Conservation (phyloP, 805 yeast genomes). For the Komagataella pseudopastoris region DNA sequence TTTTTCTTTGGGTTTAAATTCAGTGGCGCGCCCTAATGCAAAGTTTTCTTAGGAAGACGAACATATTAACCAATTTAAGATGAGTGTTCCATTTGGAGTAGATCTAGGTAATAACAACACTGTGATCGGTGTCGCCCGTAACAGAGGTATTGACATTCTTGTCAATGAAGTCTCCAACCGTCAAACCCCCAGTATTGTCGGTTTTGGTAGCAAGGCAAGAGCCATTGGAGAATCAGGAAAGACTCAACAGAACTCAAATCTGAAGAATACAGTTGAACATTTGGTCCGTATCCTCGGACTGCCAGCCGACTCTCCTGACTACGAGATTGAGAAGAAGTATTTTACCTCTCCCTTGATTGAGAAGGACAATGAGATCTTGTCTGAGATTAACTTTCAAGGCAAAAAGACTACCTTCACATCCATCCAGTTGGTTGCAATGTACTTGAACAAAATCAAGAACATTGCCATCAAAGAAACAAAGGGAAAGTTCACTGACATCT, state of each 20-base stretch:
- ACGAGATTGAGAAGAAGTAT: slow-evolving; percentile 59
- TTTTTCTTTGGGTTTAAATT: background rate
- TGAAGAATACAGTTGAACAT: slow-evolving; percentile 93
- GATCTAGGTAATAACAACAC: slow-evolving; percentile 94
- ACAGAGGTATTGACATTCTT: slow-evolving; percentile 96
- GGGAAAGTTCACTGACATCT: slow-evolving; percentile 72
- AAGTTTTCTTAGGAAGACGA: background rate
- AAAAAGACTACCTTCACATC: slow-evolving; percentile 69
- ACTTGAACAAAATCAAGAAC: slow-evolving; percentile 77
- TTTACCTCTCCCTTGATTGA: slow-evolving; percentile 62
- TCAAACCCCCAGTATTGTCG: slow-evolving; percentile 80
- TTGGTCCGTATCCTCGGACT: slow-evolving; percentile 88
- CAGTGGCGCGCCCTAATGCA: background rate
- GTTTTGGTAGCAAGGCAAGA: slow-evolving; percentile 83
- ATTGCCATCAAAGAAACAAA: slow-evolving; percentile 74
- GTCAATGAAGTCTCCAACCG: slow-evolving; percentile 99
- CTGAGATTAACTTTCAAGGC: slow-evolving; percentile 76
- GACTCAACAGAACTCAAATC: slow-evolving; percentile 91
- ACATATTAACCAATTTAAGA: slow-evolving; percentile 14
- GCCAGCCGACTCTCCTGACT: slow-evolving; percentile 60
- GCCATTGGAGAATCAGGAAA: slow-evolving; percentile 92
- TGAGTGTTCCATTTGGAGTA: slow-evolving; percentile 95
- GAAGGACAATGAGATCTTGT: slow-evolving; percentile 64
- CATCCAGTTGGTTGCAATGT: slow-evolving; percentile 91
- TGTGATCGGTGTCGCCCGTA: slow-evolving; percentile 92